Evolutionary conservation across 2,329 filamentous ascomycete species (phyloP).

Genomic region (Xylariales sp.): DNA sequence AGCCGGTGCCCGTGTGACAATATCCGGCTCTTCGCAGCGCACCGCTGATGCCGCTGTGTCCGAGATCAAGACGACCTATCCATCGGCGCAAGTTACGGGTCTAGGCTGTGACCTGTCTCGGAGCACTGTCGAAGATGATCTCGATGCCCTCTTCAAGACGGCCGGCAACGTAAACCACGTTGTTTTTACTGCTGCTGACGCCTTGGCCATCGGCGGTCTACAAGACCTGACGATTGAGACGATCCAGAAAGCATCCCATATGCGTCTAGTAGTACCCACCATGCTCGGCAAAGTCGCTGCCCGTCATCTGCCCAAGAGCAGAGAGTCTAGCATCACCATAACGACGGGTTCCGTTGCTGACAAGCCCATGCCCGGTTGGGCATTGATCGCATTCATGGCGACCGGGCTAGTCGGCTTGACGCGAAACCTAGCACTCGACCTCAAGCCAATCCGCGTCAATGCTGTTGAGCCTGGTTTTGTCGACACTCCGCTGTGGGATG

Average conservation of each 20-base stretch:
- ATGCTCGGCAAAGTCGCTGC: slow-evolving; percentile 28
- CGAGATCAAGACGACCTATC: slow-evolving; percentile 16
- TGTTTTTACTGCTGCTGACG: slow-evolving; percentile 26
- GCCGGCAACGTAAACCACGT: slow-evolving; percentile 21
- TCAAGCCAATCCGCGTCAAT: slow-evolving; percentile 24
- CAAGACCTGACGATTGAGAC: slow-evolving; percentile 20
- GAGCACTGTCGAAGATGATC: slow-evolving; percentile 17
- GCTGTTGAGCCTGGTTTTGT: slow-evolving; percentile 24
- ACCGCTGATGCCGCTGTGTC: slow-evolving; percentile 17
- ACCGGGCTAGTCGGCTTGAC: slow-evolving; percentile 20
- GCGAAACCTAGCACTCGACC: slow-evolving; percentile 24
- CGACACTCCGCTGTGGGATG: slow-evolving; percentile 22
- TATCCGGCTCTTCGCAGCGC: slow-evolving; percentile 17
- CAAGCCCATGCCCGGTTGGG: slow-evolving; percentile 16
- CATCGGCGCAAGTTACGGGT: slow-evolving; percentile 12
- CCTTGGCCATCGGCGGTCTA: slow-evolving; percentile 15
- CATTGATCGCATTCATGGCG: slow-evolving; percentile 17
- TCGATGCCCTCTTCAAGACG: slow-evolving; percentile 18
- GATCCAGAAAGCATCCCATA: slow-evolving; percentile 21
- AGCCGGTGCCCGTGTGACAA: slow-evolving; percentile 19
- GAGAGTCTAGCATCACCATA: slow-evolving; percentile 17
- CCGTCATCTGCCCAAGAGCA: slow-evolving; percentile 19
- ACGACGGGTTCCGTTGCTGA: slow-evolving; percentile 22
- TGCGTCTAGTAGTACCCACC: slow-evolving; percentile 29
- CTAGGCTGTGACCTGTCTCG: slow-evolving; percentile 19